Conservation (phyloP, 1,284 basidiomycete genomes). For the Malassezia restricta region DNA sequence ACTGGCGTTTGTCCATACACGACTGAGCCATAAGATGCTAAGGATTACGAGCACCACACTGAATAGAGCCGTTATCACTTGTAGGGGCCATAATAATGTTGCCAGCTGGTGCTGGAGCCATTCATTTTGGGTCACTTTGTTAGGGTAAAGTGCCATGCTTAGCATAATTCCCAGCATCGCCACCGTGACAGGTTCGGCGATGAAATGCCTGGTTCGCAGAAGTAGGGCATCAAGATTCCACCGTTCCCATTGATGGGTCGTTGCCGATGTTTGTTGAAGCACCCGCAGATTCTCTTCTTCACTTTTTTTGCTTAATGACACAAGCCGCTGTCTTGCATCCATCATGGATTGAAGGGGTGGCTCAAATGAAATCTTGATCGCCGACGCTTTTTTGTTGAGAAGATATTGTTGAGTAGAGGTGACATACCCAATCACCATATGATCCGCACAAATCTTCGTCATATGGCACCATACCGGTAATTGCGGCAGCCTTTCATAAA, state of each 20-base stretch:
- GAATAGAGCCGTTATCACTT: not conserved
- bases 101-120: not conserved
- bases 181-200: not conserved
- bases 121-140: not conserved
- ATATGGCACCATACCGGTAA: conserved; percentile 7
- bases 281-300: conserved; percentile 1
- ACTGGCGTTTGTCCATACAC: conserved; percentile 7
- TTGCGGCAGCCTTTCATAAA: not conserved
- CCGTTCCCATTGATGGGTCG: not conserved
- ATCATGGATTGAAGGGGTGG: conserved; percentile 4
- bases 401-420: not conserved
- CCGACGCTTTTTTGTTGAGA: not conserved
- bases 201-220: not conserved
- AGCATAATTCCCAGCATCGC: not conserved
- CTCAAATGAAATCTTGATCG: conserved; percentile 1
- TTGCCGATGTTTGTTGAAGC: not conserved
- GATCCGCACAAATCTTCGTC: not conserved
- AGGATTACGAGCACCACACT: not conserved
- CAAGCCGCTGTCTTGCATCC: conserved; percentile 9
- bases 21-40: not conserved
- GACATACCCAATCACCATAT: conserved; percentile 2
- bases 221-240: conserved; percentile 1
- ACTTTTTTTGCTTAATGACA: conserved; percentile 3
- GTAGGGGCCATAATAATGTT: not conserved
- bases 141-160: not conserved